These are phyloP conservation scores for Aaosphaeria arxii DNA, from an alignment of 2,329 filamentous ascomycete species.

Conservation along the genomic window DNA sequence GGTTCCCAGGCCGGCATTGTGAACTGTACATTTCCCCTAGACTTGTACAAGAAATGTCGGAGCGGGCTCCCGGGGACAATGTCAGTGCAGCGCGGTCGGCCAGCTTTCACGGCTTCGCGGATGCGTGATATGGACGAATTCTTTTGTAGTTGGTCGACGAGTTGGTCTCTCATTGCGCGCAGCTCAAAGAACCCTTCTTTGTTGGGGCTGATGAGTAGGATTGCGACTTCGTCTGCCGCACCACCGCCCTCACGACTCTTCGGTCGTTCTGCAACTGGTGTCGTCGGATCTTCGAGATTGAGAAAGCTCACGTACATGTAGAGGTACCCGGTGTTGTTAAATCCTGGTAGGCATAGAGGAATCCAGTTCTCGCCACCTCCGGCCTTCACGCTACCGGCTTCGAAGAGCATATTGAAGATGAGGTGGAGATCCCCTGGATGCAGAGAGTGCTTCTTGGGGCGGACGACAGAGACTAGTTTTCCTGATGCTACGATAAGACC, in stretches of 20 bases:
- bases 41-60: conserved; percentile 95
- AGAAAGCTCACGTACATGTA: conserved; percentile 99
- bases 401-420: conserved; percentile 99
- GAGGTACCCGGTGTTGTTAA: conserved; percentile 93
- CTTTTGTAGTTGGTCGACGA: conserved; percentile 68
- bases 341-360: conserved; percentile 89
- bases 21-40: conserved; percentile 90
- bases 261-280: conserved; percentile 41
- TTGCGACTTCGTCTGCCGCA: conserved; percentile 72
- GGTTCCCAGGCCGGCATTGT: conserved; percentile 80
- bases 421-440: conserved; percentile 94
- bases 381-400: conserved; percentile 85
- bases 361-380: conserved; percentile 98
- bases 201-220: conserved; percentile 87
- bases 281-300: conserved; percentile 53
- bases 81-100: conserved; percentile 69
- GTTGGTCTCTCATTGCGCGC: conserved; percentile 64
- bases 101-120: conserved; percentile 64
- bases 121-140: conserved; percentile 76
- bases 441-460: conserved; percentile 90
- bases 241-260: conserved; percentile 22
- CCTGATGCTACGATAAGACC: conserved; percentile 91
- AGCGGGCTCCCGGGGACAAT: conserved; percentile 78
- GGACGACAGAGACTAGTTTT: conserved; percentile 87
- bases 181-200: conserved; percentile 93